These are phyloP conservation scores for Bromus sterilis DNA, from an alignment of 176 grass and related monocot species.

Conservation along the genomic window DNA sequence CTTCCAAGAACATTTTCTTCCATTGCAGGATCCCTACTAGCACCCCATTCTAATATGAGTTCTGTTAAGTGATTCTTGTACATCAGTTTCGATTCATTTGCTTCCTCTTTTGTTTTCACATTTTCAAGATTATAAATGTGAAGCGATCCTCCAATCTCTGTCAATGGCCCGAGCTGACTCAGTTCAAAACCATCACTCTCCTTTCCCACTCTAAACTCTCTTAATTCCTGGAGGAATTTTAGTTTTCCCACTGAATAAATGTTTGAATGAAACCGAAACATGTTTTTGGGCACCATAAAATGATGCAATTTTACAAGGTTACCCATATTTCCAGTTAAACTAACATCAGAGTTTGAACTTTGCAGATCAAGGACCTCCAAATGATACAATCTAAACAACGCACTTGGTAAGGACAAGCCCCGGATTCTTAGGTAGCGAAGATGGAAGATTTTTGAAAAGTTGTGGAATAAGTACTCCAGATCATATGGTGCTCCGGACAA, in stretches of 20 bases:
- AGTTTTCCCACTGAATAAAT: not conserved
- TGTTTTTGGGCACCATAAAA: accelerated
- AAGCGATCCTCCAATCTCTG: not conserved
- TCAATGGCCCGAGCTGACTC: not conserved
- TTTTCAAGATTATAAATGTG: conserved; percentile 1
- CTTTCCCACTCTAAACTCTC: not conserved
- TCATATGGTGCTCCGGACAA: not conserved
- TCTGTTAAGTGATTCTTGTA: not conserved
- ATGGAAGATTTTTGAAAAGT: not conserved
- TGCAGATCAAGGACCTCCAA: not conserved
- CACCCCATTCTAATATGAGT: not conserved
- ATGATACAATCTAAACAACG: not conserved
- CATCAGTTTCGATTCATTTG: not conserved
- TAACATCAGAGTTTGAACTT: too few species aligned
- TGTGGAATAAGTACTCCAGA: accelerated
- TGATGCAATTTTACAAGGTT: not conserved
- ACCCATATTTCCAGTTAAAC: too few species aligned
- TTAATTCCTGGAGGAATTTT: not conserved
- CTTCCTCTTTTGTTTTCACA: not conserved
- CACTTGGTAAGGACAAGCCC: not conserved
- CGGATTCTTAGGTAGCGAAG: not conserved
- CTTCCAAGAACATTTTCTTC: not conserved
- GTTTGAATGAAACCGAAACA: not conserved
- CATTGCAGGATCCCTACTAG: accelerated
- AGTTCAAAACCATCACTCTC: not conserved